A percentile compares a stretch with the other conserved stretches of the same genome.
These are phyloP conservation scores for Cyanidioschyzon merolae DNA, from an alignment of 23 red algal species.

Conservation along the genomic window DNA sequence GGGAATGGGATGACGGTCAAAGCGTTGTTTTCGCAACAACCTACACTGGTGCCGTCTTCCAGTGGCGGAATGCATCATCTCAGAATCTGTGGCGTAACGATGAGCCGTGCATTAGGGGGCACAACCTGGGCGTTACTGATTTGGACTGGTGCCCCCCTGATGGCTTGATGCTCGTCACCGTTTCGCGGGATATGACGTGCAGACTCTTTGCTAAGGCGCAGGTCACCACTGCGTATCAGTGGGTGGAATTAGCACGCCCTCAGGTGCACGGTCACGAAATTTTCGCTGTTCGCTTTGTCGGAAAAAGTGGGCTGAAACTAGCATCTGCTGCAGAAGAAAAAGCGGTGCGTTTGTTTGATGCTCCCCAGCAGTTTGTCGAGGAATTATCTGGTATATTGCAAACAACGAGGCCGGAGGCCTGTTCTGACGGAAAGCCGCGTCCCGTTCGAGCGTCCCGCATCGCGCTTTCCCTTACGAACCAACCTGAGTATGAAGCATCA, in stretches of 20 bases:
- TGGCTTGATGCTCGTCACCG: background rate
- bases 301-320: slow-evolving; percentile 14
- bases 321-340: slow-evolving; percentile 25
- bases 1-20: background rate
- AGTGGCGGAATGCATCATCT: background rate
- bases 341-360: slow-evolving; percentile 20
- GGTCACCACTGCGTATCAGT: background rate
- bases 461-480: slow-evolving; percentile 16
- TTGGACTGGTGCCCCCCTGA: background rate
- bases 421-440: background rate
- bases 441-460: background rate
- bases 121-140: background rate
- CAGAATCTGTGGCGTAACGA: background rate
- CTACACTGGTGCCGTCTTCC: background rate
- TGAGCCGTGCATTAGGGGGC: background rate
- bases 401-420: background rate
- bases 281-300: background rate
- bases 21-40: background rate
- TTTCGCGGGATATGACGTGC: slow-evolving; percentile 4
- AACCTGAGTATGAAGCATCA: background rate
- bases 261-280: slow-evolving; percentile 28
- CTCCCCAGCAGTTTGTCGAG: slow-evolving; percentile 7
- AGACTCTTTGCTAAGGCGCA: background rate
- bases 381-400: background rate
- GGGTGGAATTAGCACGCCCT: slow-evolving; percentile 16